Base-by-base conservation (phyloP, 1,139 yeast genomes). In the Blastobotrys malaysiensis region DNA sequence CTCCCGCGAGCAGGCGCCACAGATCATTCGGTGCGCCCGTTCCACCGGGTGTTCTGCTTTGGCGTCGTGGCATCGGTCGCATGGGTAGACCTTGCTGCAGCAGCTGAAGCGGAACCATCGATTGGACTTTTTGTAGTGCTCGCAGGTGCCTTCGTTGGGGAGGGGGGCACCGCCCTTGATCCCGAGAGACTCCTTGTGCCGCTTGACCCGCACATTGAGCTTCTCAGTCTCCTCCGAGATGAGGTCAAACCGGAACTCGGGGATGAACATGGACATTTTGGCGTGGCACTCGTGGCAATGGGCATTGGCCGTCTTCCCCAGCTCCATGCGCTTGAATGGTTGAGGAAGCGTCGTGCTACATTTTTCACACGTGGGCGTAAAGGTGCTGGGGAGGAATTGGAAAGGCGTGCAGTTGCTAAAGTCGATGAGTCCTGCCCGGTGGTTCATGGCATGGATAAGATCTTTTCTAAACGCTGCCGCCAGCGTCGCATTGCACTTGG, bases 101-200 rank as follows among this genome's bases (percentile, higher is more conserved):
- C 78, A 74, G 19, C 73, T 63, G 61, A 74, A 74, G 44, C 78
- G 61, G 59, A 74, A 73, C 78, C 78, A 74, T 22, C 78, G 63
- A 43, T 63, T 64, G 18, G 77, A 73, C 53, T 72, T 71, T 46
- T 68, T 66, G 63, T 73, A 74, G 57, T 74, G 78, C 43, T 62
- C 59, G 56, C 78, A 74, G 1, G 71, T 59, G 1, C 78, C 78
- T 26, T 69, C 66, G 39, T 69, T 58, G 1, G 77, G 77, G 47
- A 74, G 59, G 1, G 77, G 70, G 39, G 68, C 67, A 14, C 77
- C 77, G 4, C 72, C 72, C 1, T 63, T 64, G 21, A 74, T 62
- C 2, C 69, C 70, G 19, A 72, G 65, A 31, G 62, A 65, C 53
- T 69, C 67, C 52, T 62, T 63, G 19, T 56, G 57, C 24, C 59